Base-by-base conservation (phyloP, 331 rosid genomes). In the Malus hybrid region DNA sequence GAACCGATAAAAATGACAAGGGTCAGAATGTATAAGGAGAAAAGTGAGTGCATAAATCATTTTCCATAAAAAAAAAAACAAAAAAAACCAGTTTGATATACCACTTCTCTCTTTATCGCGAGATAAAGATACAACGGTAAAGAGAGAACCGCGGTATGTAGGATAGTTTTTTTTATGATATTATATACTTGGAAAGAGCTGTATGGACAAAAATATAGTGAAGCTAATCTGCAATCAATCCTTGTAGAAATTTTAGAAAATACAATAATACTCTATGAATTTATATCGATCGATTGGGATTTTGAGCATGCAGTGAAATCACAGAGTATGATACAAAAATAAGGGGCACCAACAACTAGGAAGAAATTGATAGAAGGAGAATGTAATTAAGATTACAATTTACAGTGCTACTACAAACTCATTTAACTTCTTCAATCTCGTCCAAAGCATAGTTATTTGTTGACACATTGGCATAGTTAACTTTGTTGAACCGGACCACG, bases 401-500 rank as follows among this genome's bases (percentile, higher is more conserved):
- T 82, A 83, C 75, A 91, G 54, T 20, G 56, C 24, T 79, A 64
- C 67, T 34, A 7, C 5, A 71, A 69, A 68, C 81, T 91, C 87
- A 91, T 75, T 62, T 59, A 5, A 91, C 87, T 83, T 91, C 97
- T 74, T 59, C 82, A 64, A 91, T 83, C 89, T 91, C 97, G 80
- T 91, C 97, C 90, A 91, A 83, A 11, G 95, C 97, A 76, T 87
- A 91, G 88, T 91, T 91, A 88, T 91, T 91, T 79, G 97, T 91
- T 42, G 97, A 89, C 75, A 91, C 93, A 67, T 90, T 89, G 64
- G 97, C 97, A 52, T 91, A 91, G 83, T 91, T 89, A 54, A 89
- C 97, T 80, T 91, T 89, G 84, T 80, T 79, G 90, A 91, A 87
- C 74, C 97, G 84, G 78, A 91, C 95, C 76, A 91, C 95, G 11